Evolutionary conservation across 345 rosid genomes (phyloP).

Genomic region (Hypericum androsaemum): DNA sequence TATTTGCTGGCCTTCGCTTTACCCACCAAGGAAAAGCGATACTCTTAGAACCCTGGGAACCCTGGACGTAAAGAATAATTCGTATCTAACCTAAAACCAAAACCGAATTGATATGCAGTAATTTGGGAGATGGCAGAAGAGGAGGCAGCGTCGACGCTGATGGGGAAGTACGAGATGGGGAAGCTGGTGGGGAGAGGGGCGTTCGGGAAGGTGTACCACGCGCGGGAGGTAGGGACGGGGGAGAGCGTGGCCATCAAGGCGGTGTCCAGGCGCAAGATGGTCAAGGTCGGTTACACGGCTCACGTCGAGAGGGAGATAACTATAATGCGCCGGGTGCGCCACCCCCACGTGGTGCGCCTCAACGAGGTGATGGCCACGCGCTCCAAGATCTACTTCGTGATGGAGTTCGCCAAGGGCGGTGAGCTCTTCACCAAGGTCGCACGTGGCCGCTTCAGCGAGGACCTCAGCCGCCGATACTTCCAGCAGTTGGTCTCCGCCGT

Average conservation of each 20-base stretch:
- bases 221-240: constrained; percentile 43
- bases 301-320: constrained; percentile 61
- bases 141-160: constrained; percentile 13
- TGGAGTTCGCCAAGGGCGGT: constrained; percentile 88
- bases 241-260: constrained; percentile 81
- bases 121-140: too few species aligned
- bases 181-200: constrained; percentile 70
- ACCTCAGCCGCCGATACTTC: constrained; percentile 79
- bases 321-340: constrained; percentile 73
- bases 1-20: too few species aligned
- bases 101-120: too few species aligned
- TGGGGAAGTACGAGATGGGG: constrained; percentile 79
- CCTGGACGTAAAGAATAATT: too few species aligned
- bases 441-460: constrained; percentile 72
- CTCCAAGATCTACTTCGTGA: constrained; percentile 63
- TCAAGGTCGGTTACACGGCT: constrained; percentile 35
- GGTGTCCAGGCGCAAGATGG: constrained; percentile 58
- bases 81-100: too few species aligned
- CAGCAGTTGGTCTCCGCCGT: constrained; percentile 80
- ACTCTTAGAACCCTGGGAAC: too few species aligned
- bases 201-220: constrained; percentile 80
- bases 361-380: constrained; percentile 75
- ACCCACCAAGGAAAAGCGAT: too few species aligned
- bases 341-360: constrained; percentile 53
- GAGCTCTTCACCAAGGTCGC: constrained; percentile 67